Evolutionary conservation across 305 asterid genomes (phyloP).

Genomic region (Ilex paraguariensis): DNA sequence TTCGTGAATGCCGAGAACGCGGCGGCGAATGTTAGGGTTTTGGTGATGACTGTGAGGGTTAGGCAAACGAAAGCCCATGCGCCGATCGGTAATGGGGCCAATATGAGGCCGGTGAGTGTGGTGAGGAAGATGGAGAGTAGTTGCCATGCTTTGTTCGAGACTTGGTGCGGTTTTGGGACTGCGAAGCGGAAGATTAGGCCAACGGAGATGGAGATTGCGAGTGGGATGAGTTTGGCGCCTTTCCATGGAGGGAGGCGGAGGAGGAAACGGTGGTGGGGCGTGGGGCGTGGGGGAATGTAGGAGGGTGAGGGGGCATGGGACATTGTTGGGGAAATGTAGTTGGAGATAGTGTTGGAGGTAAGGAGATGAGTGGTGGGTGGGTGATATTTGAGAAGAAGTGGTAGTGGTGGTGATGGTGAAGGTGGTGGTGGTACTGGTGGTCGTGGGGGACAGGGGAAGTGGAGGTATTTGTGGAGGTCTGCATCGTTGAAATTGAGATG

Average conservation of each 20-base stretch:
- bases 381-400: too few species aligned
- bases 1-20: slow-evolving; percentile 76
- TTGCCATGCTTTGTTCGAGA: slow-evolving; percentile 64
- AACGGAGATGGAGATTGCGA: slow-evolving; percentile 37
- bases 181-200: slow-evolving; percentile 70
- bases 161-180: slow-evolving; percentile 54
- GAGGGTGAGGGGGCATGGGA: too few species aligned
- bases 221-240: slow-evolving; percentile 59
- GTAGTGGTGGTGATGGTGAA: neutral
- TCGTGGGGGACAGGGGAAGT: slow-evolving; percentile 11
- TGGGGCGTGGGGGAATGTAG: too few species aligned
- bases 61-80: slow-evolving; percentile 74
- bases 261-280: too few species aligned
- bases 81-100: slow-evolving; percentile 74
- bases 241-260: slow-evolving; percentile 25
- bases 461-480: slow-evolving; percentile 12
- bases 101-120: slow-evolving; percentile 65
- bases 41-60: slow-evolving; percentile 46
- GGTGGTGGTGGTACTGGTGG: slow-evolving; percentile 3
- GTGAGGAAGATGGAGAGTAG: slow-evolving; percentile 75
- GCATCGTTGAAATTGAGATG: too few species aligned
- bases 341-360: too few species aligned
- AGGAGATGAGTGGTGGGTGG: too few species aligned
- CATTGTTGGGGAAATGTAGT: too few species aligned
- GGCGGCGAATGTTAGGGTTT: slow-evolving; percentile 58